Evolutionary conservation across 306 rosid genomes (phyloP).

Genomic region (Cucurbita ficifolia): DNA sequence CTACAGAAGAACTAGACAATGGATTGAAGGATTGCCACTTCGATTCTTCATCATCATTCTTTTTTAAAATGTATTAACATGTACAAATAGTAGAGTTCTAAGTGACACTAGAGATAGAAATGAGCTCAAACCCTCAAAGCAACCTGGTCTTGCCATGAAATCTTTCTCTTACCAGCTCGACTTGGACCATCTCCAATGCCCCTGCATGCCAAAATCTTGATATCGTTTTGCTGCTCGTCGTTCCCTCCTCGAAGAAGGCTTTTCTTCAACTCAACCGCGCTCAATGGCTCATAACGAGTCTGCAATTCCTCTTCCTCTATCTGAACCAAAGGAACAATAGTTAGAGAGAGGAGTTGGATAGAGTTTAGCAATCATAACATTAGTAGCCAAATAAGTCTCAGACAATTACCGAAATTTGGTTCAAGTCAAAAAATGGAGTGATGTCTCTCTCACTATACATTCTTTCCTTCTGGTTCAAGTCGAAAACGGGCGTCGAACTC

Average conservation of each 20-base stretch:
- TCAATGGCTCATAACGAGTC: slow-evolving; percentile 30
- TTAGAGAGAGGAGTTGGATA: too few species aligned
- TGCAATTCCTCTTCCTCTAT: slow-evolving; percentile 78
- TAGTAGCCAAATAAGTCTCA: not conserved
- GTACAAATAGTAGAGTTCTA: not conserved
- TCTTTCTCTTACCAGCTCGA: slow-evolving; percentile 81
- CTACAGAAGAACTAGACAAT: not conserved
- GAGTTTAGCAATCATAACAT: not conserved
- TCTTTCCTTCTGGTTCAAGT: slow-evolving; percentile 49
- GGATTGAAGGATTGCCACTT: not conserved
- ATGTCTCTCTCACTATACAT: slow-evolving; percentile 33
- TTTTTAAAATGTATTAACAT: not conserved
- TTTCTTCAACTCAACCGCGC: slow-evolving; percentile 54
- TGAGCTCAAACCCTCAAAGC: slow-evolving; percentile 70
- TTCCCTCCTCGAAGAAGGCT: slow-evolving; percentile 33
- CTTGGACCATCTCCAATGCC: slow-evolving; percentile 52
- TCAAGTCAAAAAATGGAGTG: slow-evolving; percentile 66
- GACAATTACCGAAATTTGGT: slow-evolving; percentile 74
- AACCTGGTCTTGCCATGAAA: slow-evolving; percentile 95
- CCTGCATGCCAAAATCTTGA: slow-evolving; percentile 62
- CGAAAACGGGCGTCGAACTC: slow-evolving; percentile 23
- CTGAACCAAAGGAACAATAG: slow-evolving; percentile 14
- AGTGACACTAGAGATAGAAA: not conserved
- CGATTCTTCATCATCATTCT: not conserved
- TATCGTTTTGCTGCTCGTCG: slow-evolving; percentile 51